phyloP scores from a whole-genome alignment of 2,329 filamentous ascomycete species.

The Alternaria ethzedia region DNA sequence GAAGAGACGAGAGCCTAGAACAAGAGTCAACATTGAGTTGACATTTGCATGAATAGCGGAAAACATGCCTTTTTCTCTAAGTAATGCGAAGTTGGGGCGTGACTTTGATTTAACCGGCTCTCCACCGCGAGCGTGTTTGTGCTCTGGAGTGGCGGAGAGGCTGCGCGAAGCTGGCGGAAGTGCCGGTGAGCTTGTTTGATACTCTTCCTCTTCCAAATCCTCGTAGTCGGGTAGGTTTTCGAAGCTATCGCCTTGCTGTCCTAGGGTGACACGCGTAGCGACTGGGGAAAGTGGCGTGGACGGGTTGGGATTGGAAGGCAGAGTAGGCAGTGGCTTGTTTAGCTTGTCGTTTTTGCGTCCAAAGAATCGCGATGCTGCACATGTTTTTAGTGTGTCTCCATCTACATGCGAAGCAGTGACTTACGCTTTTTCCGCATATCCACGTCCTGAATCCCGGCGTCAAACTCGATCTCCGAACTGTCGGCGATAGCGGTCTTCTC shows the following conservation, averaged over 20 bases:
- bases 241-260: not conserved
- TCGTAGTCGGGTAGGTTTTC: not conserved
- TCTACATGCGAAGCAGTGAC: not conserved
- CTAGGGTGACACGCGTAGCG: not conserved
- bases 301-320: not conserved
- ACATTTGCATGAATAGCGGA: not conserved
- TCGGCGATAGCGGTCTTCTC: constrained; percentile 18
- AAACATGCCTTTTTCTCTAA: not conserved
- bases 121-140: not conserved
- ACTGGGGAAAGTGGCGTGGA: not conserved
- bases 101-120: constrained; percentile 9
- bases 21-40: not conserved
- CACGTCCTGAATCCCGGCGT: constrained; percentile 21
- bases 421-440: constrained; percentile 24
- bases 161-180: not conserved
- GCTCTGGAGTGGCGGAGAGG: not conserved
- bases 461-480: constrained; percentile 7
- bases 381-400: not conserved
- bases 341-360: constrained; percentile 6
- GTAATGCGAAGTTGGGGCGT: not conserved
- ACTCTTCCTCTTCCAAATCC: not conserved
- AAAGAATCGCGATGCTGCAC: constrained; percentile 21
- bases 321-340: constrained; percentile 10
- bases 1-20: constrained; percentile 26
- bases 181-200: not conserved